Percentiles rank a stretch among this genome's conserved stretches.
These are phyloP conservation scores for Cladosporium oxysporum DNA, from an alignment of 2,329 filamentous ascomycete genomes.

Conservation along the genomic window DNA sequence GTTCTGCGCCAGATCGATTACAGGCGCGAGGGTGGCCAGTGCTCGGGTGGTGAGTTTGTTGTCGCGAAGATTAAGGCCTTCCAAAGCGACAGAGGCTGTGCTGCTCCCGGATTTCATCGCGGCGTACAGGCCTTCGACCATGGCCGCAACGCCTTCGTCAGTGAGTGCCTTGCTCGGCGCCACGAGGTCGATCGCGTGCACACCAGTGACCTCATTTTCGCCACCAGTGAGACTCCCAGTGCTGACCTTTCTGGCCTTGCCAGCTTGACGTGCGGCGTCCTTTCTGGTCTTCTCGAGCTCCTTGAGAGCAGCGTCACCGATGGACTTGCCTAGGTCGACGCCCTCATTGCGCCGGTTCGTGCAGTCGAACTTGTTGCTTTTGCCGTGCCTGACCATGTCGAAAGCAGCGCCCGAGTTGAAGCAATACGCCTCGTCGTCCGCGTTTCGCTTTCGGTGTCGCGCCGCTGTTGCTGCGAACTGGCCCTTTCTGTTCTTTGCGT, in stretches of 20 bases:
- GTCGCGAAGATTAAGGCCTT: slow-evolving; percentile 48
- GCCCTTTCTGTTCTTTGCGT: not conserved
- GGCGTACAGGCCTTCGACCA: slow-evolving; percentile 46
- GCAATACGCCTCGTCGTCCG: not conserved
- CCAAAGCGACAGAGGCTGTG: slow-evolving; percentile 39
- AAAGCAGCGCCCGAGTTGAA: not conserved
- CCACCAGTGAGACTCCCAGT: slow-evolving; percentile 25
- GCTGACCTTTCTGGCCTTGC: slow-evolving; percentile 33
- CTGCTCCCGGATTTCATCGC: slow-evolving; percentile 41
- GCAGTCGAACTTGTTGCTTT: slow-evolving; percentile 42
- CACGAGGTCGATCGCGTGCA: slow-evolving; percentile 45
- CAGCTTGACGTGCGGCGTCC: slow-evolving; percentile 28
- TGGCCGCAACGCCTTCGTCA: slow-evolving; percentile 46
- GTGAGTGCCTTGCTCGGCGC: slow-evolving; percentile 48
- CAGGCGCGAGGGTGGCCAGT: slow-evolving; percentile 43
- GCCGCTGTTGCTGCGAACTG: not conserved
- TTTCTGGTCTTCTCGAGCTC: slow-evolving; percentile 37
- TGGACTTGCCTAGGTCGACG: slow-evolving; percentile 47
- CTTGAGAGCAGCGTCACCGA: slow-evolving; percentile 48
- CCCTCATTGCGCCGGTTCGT: slow-evolving; percentile 50
- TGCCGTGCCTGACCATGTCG: slow-evolving; percentile 28
- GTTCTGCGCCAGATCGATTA: slow-evolving; percentile 45
- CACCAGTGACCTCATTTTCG: slow-evolving; percentile 20
- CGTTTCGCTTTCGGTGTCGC: not conserved
- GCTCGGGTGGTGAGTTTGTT: slow-evolving; percentile 48